Evolutionary conservation across 2,329 filamentous ascomycete species (phyloP), one percentile per base, ranked within the genome.

Genomic region (Graphilbum sp.): DNA sequence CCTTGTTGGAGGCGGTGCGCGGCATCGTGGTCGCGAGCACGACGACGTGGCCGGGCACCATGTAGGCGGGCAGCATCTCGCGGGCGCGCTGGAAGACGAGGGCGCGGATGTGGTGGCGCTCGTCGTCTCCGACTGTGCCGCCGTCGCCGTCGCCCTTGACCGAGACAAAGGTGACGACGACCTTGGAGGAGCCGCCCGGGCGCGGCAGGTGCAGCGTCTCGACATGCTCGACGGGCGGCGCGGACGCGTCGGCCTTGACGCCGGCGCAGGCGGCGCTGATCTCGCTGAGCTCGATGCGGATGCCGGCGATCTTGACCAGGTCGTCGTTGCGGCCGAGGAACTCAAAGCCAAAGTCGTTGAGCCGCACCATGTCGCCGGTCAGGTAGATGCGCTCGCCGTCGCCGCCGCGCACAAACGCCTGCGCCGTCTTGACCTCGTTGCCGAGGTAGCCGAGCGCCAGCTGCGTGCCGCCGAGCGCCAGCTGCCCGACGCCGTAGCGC

Each of bases 261-360:
- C 47, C 44, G 35, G 53, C 57, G 34, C 49, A 50, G 18, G 47
- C 43, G 8, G 47, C 30, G 32, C 50, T 58, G 38, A 54, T 53
- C 36, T 54, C 42, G 39, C 74, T 70, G 10, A 75, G 62, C 50
- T 75, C 70, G 34, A 76, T 66, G 19, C 72, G 66, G 49, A 75
- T 74, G 8, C 71, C 70, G 61, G 72, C 71, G 48, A 75, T 62
- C 52, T 75, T 75, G 42, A 75, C 66, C 48, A 75, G 72, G 42
- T 75, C 70, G 45, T 76, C 72, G n/a, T 59, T 59, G 27, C 71
- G 63, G 4, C 72, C 70, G 25, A 72, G 60, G 18, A 66, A 69
- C 32, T 70, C 60, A 29, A 76, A 56, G 20, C 59, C 61, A 11
- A 72, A 70, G 46, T 71, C 63, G 2, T 56, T 49, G 29, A 59